Evolutionary conservation across 2,329 filamentous ascomycete genomes (phyloP).

Genomic region (Colletotrichum eremochloae): DNA sequence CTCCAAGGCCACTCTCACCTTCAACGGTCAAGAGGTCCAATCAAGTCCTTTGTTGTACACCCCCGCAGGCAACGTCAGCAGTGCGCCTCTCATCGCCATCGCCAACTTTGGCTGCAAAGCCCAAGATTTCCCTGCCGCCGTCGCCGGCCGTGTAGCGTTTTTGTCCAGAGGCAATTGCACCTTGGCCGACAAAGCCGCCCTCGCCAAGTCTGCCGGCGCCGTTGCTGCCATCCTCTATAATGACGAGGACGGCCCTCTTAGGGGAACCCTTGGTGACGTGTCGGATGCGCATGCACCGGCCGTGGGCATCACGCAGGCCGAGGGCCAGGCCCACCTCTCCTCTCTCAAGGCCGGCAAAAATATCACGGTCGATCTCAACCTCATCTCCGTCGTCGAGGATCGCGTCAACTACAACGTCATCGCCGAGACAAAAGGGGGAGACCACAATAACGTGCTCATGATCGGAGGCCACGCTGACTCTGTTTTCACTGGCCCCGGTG

Average conservation of each 20-base stretch:
- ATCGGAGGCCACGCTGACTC: slow-evolving; percentile 63
- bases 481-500: slow-evolving; percentile 65
- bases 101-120: slow-evolving; percentile 66
- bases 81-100: slow-evolving; percentile 59
- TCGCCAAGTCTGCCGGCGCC: slow-evolving; percentile 70
- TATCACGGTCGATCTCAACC: slow-evolving; percentile 51
- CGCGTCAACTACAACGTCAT: slow-evolving; percentile 65
- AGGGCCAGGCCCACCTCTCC: slow-evolving; percentile 53
- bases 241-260: slow-evolving; percentile 64
- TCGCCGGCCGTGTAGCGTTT: slow-evolving; percentile 69
- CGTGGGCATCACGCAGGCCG: slow-evolving; percentile 64
- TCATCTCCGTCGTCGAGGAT: slow-evolving; percentile 63
- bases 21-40: slow-evolving; percentile 48
- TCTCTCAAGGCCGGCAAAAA: slow-evolving; percentile 50
- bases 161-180: slow-evolving; percentile 70
- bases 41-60: slow-evolving; percentile 61
- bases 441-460: slow-evolving; percentile 62
- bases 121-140: slow-evolving; percentile 65
- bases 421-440: slow-evolving; percentile 63
- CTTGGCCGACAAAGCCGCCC: slow-evolving; percentile 69
- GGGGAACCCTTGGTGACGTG: slow-evolving; percentile 68
- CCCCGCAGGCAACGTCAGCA: slow-evolving; percentile 58
- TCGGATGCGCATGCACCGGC: slow-evolving; percentile 63
- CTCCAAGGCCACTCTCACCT: slow-evolving; percentile 49
- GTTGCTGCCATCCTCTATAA: slow-evolving; percentile 72